Conservation (phyloP, 371 early-diverging fungal genomes). For the Parasitella parasitica region DNA sequence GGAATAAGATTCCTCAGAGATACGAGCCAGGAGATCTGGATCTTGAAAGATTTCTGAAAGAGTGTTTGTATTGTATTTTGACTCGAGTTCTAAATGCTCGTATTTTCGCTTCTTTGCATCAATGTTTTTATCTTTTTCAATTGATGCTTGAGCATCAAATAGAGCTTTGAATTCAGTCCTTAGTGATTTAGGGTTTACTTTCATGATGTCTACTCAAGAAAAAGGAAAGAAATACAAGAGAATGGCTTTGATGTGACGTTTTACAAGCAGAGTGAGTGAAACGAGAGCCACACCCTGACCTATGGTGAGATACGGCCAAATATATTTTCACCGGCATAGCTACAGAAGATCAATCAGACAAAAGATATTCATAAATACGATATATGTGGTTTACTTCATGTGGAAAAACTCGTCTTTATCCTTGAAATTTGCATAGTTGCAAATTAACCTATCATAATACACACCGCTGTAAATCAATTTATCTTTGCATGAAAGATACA, state of each 20-base stretch:
- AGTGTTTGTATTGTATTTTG: background rate
- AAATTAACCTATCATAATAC: slow-evolving; percentile 79
- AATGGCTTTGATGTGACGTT: too few relatives aligned
- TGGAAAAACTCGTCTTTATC: slow-evolving; percentile 96
- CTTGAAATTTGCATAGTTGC: slow-evolving; percentile 89
- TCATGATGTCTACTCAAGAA: too few relatives aligned
- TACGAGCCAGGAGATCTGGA: slow-evolving; percentile 12
- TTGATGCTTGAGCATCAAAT: background rate
- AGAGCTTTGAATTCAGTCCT: background rate
- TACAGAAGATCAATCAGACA: background rate
- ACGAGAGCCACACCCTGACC: too few relatives aligned
- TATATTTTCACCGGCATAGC: slow-evolving; percentile 85
- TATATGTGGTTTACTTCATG: too few relatives aligned
- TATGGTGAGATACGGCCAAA: slow-evolving; percentile 61
- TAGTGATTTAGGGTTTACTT: background rate
- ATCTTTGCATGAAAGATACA: too few relatives aligned
- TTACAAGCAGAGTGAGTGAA: too few relatives aligned
- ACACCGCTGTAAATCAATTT: too few relatives aligned
- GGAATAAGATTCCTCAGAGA: background rate
- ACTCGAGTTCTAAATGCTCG: background rate
- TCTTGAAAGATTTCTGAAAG: slow-evolving; percentile 24
- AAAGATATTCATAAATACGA: too few relatives aligned
- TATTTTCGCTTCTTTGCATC: slow-evolving; percentile 1
- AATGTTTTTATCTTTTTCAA: background rate
- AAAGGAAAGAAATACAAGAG: background rate